phyloP scores from a whole-genome alignment of 2,329 filamentous ascomycete genomes.

The Cordyceps farinosa region DNA sequence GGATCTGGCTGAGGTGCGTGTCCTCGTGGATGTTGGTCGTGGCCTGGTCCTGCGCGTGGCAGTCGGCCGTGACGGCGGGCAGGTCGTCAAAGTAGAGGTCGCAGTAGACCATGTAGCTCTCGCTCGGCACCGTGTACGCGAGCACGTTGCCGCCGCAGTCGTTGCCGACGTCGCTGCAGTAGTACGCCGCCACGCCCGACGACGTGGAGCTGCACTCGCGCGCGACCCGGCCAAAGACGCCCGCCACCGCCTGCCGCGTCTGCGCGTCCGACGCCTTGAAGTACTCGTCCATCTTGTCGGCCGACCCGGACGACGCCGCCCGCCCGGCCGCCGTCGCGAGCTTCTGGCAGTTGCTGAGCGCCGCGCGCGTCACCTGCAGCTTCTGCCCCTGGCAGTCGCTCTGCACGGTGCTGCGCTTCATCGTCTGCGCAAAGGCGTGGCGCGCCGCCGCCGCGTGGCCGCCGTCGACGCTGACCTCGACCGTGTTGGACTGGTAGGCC shows the following conservation, averaged over 20 bases:
- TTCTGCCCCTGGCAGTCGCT: conserved; percentile 48
- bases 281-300: conserved; percentile 50
- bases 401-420: conserved; percentile 47
- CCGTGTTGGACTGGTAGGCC: conserved; percentile 52
- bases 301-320: conserved; percentile 43
- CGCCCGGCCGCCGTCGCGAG: conserved; percentile 39
- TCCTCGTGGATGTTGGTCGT: conserved; percentile 61
- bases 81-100: conserved; percentile 55
- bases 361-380: conserved; percentile 37
- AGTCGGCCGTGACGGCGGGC: conserved; percentile 44
- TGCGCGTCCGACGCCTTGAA: conserved; percentile 51
- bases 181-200: conserved; percentile 47
- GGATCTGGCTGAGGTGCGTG: conserved; percentile 53
- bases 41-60: conserved; percentile 63
- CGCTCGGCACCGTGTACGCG: conserved; percentile 57
- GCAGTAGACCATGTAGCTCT: conserved; percentile 59
- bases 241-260: conserved; percentile 44
- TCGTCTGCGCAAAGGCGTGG: conserved; percentile 36
- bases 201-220: conserved; percentile 51
- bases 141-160: conserved; percentile 51
- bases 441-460: conserved; percentile 46
- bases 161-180: conserved; percentile 55
- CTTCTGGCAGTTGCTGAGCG: conserved; percentile 48
- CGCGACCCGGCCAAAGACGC: conserved; percentile 49
- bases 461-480: conserved; percentile 55